Percentiles rank a stretch among this genome's conserved stretches.
Evolutionary conservation across 1,284 basidiomycete species (phyloP).

Genomic region (Kwoniella shivajii): DNA sequence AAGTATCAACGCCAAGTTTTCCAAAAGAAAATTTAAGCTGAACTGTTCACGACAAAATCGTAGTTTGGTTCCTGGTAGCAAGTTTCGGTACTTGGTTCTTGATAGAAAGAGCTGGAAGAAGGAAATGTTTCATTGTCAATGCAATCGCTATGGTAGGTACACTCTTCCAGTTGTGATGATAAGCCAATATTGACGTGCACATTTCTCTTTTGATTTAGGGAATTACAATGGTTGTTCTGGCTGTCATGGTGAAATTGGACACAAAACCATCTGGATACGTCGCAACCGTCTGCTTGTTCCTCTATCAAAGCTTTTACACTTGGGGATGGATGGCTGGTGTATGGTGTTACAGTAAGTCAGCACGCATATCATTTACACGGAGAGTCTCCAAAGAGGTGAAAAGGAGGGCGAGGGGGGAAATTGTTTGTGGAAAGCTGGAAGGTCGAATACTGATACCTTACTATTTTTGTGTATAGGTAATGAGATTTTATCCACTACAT

Average conservation of each 20-base stretch:
- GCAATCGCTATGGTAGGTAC: slow-evolving; percentile 5
- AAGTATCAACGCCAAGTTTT: too few relatives aligned
- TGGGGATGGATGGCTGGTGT: slow-evolving; percentile 24
- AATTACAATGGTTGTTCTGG: slow-evolving; percentile 13
- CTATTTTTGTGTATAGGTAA: slow-evolving; percentile 4
- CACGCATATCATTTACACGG: neutral
- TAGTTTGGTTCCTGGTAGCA: slow-evolving; percentile 19
- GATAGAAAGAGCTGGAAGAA: slow-evolving; percentile 8
- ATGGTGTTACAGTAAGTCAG: neutral
- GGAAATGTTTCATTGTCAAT: slow-evolving; percentile 6
- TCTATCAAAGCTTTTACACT: slow-evolving; percentile 18
- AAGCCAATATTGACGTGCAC: neutral
- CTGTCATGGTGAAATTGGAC: slow-evolving; percentile 12
- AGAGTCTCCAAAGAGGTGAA: neutral
- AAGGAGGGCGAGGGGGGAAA: neutral
- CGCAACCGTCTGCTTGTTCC: slow-evolving; percentile 17
- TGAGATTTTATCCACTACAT: slow-evolving; percentile 13
- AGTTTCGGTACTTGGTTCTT: slow-evolving; percentile 19
- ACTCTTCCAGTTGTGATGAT: neutral
- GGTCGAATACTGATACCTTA: too few relatives aligned
- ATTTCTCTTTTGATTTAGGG: too few relatives aligned
- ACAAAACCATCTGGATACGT: slow-evolving; percentile 18
- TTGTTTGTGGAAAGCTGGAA: neutral
- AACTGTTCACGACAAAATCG: too few relatives aligned
- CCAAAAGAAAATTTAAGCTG: neutral